phyloP scores from a whole-genome alignment of 139 green algal species.

The Raphidocelis subcapitata region DNA sequence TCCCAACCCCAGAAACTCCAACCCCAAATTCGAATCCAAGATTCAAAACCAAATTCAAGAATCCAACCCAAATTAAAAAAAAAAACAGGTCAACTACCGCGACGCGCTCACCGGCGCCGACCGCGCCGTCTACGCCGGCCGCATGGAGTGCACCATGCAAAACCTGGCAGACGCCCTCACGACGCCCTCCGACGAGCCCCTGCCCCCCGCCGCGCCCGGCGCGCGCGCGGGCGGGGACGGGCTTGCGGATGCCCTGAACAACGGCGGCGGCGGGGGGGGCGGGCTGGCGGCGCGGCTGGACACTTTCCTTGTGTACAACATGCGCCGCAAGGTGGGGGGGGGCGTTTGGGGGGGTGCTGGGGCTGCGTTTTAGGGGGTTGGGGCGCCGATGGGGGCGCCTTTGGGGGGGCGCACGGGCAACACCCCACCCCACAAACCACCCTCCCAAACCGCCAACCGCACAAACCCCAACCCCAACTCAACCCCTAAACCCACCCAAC shows the following conservation, averaged over 20 bases:
- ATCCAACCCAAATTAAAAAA: too few species aligned
- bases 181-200: constrained; percentile 35
- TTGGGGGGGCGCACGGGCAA: too few species aligned
- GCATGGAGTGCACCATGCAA: constrained; percentile 99
- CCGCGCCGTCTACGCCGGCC: constrained; percentile 59
- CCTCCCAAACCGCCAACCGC: too few species aligned
- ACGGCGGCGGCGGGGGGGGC: neutral
- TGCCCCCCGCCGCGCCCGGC: constrained; percentile 20
- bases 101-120: constrained; percentile 38
- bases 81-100: constrained; percentile 46
- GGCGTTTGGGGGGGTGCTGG: neutral
- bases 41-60: too few species aligned
- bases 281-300: constrained; percentile 48
- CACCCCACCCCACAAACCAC: too few species aligned
- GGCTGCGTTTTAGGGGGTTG: too few species aligned
- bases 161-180: constrained; percentile 87
- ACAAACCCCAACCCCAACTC: too few species aligned
- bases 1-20: too few species aligned
- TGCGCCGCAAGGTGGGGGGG: constrained; percentile 49
- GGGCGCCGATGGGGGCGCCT: too few species aligned
- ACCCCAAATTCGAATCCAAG: too few species aligned
- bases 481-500: too few species aligned
- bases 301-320: constrained; percentile 96
- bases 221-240: neutral
- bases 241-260: neutral